A percentile compares a stretch with the other conserved stretches of the same genome.
phyloP scores from a whole-genome alignment of 169 alveolate species.

The Perkinsus marinus region DNA sequence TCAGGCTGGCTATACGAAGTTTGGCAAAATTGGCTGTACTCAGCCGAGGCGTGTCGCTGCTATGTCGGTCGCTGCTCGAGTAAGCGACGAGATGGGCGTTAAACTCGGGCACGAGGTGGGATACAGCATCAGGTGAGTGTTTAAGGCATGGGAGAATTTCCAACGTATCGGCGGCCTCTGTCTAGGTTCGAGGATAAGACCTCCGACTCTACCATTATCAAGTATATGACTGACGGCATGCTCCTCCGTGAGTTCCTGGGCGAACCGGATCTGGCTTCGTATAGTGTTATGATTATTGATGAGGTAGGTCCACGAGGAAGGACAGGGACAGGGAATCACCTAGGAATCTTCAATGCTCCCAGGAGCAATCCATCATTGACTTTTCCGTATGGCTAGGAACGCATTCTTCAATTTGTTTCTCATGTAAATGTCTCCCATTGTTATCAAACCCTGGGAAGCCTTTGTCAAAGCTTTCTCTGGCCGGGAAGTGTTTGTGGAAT shows the following conservation, averaged over 20 bases:
- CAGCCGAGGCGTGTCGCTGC: constrained; percentile 99
- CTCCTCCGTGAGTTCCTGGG: constrained; percentile 87
- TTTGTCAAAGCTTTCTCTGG: no score
- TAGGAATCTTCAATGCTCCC: no score
- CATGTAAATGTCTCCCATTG: no score
- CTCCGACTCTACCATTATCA: constrained; percentile 79
- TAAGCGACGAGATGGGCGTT: constrained; percentile 90
- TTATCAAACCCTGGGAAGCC: no score
- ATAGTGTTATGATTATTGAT: constrained; percentile 90
- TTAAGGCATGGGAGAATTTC: no score
- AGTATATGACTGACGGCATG: constrained; percentile 99
- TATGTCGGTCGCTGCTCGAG: constrained; percentile 98
- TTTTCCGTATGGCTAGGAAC: no score
- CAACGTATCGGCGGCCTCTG: constrained; percentile 43
- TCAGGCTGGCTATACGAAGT: constrained; percentile 75
- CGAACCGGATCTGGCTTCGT: constrained; percentile 83
- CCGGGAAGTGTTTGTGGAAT: no score
- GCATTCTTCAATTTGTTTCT: no score
- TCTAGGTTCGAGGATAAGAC: constrained; percentile 97
- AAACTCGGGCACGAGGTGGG: constrained; percentile 95
- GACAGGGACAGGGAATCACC: no score
- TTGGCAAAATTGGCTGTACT: constrained; percentile 93
- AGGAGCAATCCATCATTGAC: no score
- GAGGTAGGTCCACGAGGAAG: no score
- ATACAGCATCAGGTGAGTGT: constrained; percentile 32